These are phyloP conservation scores for Ascochyta rabiei DNA, from an alignment of 2,329 filamentous ascomycete species.

Conservation along the genomic window DNA sequence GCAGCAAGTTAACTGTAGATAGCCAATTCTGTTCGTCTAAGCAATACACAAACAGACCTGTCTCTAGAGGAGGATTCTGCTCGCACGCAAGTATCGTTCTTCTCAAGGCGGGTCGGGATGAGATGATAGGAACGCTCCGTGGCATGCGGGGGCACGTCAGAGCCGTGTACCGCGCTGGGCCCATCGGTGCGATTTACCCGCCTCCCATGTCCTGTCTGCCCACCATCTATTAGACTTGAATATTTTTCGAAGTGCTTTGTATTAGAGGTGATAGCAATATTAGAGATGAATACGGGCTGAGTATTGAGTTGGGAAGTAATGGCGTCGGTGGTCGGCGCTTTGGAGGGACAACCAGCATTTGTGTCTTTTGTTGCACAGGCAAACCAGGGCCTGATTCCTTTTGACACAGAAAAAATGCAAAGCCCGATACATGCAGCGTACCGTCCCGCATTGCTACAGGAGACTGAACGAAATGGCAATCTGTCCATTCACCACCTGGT, in stretches of 20 bases:
- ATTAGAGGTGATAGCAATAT: no score
- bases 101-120: background rate
- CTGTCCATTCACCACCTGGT: conserved; percentile 25
- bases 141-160: background rate
- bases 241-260: no score
- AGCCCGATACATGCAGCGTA: background rate
- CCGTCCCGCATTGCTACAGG: background rate
- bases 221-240: no score
- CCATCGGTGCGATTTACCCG: conserved; percentile 1
- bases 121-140: background rate
- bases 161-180: background rate
- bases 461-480: background rate
- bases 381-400: background rate
- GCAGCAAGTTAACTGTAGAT: no score
- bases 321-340: background rate
- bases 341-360: background rate
- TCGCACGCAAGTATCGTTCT: background rate
- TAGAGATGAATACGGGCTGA: no score
- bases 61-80: no score
- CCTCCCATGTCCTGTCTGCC: background rate
- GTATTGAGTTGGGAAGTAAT: no score
- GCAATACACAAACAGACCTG: no score
- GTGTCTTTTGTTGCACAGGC: no score
- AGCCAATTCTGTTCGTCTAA: no score
- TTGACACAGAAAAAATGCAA: background rate